A percentile compares a stretch with the other conserved stretches of the same genome.
Evolutionary conservation across 164 flowering plant species (phyloP).

Genomic region (Piper betle): DNA sequence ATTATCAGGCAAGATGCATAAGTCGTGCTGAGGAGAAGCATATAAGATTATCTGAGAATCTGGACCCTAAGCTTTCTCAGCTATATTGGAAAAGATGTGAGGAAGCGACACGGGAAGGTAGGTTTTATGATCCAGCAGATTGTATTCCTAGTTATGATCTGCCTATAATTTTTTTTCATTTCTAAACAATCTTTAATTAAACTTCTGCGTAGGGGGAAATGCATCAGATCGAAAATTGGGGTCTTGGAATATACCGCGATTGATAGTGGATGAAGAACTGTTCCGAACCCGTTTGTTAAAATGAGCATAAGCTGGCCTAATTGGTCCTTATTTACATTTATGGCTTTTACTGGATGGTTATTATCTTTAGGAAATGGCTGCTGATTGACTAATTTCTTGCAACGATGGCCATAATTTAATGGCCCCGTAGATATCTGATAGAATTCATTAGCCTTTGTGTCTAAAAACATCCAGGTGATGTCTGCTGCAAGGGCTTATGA

Average conservation of each 20-base stretch:
- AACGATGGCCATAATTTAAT: no score
- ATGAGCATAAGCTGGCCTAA: no score
- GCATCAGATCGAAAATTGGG: conserved; percentile 52
- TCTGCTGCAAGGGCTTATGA: no score
- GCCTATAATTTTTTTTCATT: not conserved
- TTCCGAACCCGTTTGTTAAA: conserved; percentile 31
- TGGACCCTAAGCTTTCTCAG: conserved; percentile 51
- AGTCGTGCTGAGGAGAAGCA: conserved; percentile 78
- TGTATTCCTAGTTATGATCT: not conserved
- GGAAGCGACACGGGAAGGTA: conserved; percentile 95
- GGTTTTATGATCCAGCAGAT: no score
- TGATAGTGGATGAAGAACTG: conserved; percentile 55
- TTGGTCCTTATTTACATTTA: no score
- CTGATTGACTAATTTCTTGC: no score
- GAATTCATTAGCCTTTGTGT: no score
- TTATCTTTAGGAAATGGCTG: no score
- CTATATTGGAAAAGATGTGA: conserved; percentile 68
- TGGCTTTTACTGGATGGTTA: no score
- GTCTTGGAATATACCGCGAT: conserved; percentile 74
- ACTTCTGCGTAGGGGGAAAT: conserved; percentile 49
- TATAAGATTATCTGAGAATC: conserved; percentile 26
- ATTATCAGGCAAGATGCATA: conserved; percentile 54
- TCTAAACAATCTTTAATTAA: not conserved
- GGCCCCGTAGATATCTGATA: no score
- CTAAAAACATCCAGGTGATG: no score